Base-by-base conservation (phyloP, 2,329 filamentous ascomycete species). In the Arthrobotrys entomopaga region DNA sequence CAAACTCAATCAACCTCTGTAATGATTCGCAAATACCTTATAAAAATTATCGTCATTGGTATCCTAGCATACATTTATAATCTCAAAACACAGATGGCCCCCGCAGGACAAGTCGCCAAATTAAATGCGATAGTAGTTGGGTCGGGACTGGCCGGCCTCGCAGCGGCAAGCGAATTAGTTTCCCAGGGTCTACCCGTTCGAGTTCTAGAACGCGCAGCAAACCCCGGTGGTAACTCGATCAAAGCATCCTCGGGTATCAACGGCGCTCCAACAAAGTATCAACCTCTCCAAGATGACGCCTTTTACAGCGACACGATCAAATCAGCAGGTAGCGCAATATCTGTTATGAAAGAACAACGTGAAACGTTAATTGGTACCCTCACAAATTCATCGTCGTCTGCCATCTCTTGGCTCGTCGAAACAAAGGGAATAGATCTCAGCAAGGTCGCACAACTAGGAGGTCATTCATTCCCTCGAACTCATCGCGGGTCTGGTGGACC, bases 211-310 rank as follows among this genome's bases (percentile, higher is more conserved):
- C 85, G 87, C 19, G 84, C 84, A 0, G 78, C 84, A 1, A 88
- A 87, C 77, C 86, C 87, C 0, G 88, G 88, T 40, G 87, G 87
- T 1, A 89, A 90, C 78, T 87, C 84, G 77, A 88, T 90, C 80
- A 90, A 90, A 80, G 88, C 88, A 0, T 89, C 87, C 0, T 89
- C 87, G 0, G 88, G 87, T 0, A 90, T 90, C 80, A 89, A 89
- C 76, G 88, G 87, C 5, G 87, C 87, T 0, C 84, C 84, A 0
- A 89, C 88, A 0, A 82, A 82, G 2, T 89, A 86, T 75, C 88
- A 90, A 78, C 79, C 80, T 10, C 80, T 78, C 1, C 61, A 78
- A 46, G 82, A 84, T 49, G 79, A 81, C 0, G 77, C 80, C 0
- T 89, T 88, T 77, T 85, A 84, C 76, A 79, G 82, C 24, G 87